These are phyloP conservation scores for Puya raimondii DNA, from an alignment of 176 grass and related monocot species.

Conservation along the genomic window DNA sequence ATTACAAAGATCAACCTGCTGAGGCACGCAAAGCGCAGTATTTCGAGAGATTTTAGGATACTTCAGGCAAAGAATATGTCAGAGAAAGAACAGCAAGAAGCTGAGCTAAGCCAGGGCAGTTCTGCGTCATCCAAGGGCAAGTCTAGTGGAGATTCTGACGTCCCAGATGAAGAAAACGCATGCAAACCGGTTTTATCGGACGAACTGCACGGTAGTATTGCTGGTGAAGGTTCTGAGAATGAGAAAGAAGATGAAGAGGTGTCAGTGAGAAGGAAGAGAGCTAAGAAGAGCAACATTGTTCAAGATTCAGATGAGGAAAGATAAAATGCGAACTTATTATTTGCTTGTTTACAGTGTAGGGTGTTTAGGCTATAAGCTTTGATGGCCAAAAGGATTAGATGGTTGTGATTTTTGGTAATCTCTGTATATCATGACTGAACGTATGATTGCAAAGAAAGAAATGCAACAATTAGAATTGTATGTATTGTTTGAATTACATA, in stretches of 20 bases:
- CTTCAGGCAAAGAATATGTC: conserved; percentile 26
- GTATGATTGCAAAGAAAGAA: not conserved
- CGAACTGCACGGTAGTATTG: conserved; percentile 7
- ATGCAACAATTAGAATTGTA: not conserved
- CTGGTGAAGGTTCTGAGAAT: conserved; percentile 34
- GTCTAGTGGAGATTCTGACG: conserved; percentile 38
- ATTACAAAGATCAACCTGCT: conserved; percentile 63
- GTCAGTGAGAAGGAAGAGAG: conserved; percentile 37
- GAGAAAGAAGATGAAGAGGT: conserved; percentile 46
- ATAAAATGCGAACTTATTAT: conserved; percentile 14
- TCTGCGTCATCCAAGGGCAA: conserved; percentile 32
- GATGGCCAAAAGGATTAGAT: too few relatives aligned
- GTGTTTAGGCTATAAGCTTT: too few relatives aligned
- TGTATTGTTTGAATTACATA: not conserved
- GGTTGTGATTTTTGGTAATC: too few relatives aligned
- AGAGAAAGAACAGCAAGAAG: conserved; percentile 29
- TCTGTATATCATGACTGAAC: not conserved
- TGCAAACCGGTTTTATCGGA: conserved; percentile 21
- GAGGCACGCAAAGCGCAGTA: conserved; percentile 77
- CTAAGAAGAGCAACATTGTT: conserved; percentile 44
- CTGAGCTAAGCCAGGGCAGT: conserved; percentile 22
- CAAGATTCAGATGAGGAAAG: conserved; percentile 62
- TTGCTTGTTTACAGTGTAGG: conserved; percentile 3
- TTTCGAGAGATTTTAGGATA: conserved; percentile 82
- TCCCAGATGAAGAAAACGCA: conserved; percentile 28